Evolutionary conservation across 2,329 filamentous ascomycete genomes (phyloP), one percentile per base, ranked within the genome.

Genomic region (Cercospora sp.): DNA sequence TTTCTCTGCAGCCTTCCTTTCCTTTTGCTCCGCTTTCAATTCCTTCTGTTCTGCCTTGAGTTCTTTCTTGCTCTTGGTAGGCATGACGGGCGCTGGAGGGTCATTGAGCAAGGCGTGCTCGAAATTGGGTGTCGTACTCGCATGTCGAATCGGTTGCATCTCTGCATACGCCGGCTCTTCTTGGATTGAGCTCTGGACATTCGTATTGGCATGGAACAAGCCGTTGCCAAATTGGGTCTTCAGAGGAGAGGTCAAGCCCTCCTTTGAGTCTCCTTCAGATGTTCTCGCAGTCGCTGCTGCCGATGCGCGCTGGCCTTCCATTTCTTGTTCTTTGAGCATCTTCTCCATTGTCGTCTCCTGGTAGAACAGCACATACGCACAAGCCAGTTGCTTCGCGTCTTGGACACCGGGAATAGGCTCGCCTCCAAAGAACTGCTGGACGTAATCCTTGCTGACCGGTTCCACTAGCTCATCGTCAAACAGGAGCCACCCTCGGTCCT

Each of bases 401-500:
- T 84, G 77, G 1, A 74, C 65, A 16, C 78, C 76, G 16, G 77
- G 77, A 32, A 77, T 70, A 5, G 77, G 77, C 76, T 91, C 93
- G 78, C 97, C 95, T 16, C 95, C 95, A 75, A 99, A 99, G 81
- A 99, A 99, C 79, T 97, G 97, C 72, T 91, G 88, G 43, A 99
- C 95, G 77, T 96, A 99, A 77, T 91, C 90, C 80, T 97, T 97
- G 79, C 97, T 93, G 5, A 99, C 95, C 0, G 95, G 95, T 79
- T 99, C 95, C 4, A 99, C 95, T 88, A 98, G 93, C 81, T 99
- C 95, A 76, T 99, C 95, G 74, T 99, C 95, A 74, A 99, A 99
- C 5, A 99, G 82, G 51, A 99, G 83, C 95, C 95, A 99, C 30
- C 95, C 95, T 63, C 92, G 89, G 77, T 98, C 95, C 76, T 96